Base-by-base conservation (phyloP, 2,329 filamentous ascomycete species). In the Penicillium sp. region DNA sequence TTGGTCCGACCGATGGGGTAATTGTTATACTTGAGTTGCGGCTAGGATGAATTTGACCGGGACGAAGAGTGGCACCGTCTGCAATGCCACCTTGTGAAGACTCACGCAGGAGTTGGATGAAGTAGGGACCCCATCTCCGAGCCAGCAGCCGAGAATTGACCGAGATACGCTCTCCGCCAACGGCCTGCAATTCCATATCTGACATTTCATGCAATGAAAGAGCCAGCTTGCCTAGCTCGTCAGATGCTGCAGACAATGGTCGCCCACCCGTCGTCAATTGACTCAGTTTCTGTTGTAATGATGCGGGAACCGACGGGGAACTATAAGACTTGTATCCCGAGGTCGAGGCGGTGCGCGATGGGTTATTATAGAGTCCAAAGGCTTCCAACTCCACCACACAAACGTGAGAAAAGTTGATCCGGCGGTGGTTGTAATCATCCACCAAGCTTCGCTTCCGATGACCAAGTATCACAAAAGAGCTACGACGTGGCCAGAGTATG, bases 381-480 rank as follows among this genome's bases (percentile, higher is more conserved):
- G 93, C 91, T 67, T 98, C 93, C 9, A 98, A 78, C 70, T 98
- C 93, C 7, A 98, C 92, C 79, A 97, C 87, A 69, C 93, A 97
- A 25, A 97, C 84, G 65, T 98, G 95, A 8, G 88, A 88, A 67
- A 97, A 98, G 70, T 98, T 98, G 71, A 98, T 95, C 24, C 93
- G 86, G 9, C 93, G 87, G 65, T 97, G 93, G 66, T 97, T 97
- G 71, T 98, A 98, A 69, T 98, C 93, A 60, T 98, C 92, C 0
- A 97, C 92, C 28, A 98, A 78, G 59, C 88, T 96, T 54, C 93
- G 80, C 70, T 95, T 95, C 32, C 93, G 83, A 68, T 96, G 95
- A 41, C 93, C 93, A 32, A 98, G 78, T 55, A 98, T 92, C 29
- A 97, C 90, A 72, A 97, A 98, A 0, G 89, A 89, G 66, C 96